Conservation (phyloP, 2,329 filamentous ascomycete genomes). For the Aschersonia sp. region DNA sequence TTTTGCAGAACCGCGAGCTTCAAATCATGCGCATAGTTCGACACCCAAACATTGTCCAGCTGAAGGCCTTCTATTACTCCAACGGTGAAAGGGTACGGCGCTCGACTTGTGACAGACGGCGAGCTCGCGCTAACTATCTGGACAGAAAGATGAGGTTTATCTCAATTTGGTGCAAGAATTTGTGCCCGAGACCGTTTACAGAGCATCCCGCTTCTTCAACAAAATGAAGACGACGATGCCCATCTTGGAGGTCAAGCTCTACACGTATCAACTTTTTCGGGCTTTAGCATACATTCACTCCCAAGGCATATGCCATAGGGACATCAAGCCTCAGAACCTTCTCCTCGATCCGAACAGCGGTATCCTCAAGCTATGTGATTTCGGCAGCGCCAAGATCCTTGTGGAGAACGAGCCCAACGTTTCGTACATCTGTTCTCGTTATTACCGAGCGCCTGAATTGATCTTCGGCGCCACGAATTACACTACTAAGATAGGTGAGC, state of each 20-base stretch:
- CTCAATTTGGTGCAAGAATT: conserved; percentile 97
- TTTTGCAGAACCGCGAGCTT: conserved; percentile 77
- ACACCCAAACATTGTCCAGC: conserved; percentile 95
- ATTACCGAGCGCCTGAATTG: conserved; percentile 94
- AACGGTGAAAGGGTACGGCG: conserved; percentile 79
- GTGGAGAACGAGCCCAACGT: conserved; percentile 99
- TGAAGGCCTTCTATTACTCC: conserved; percentile 99
- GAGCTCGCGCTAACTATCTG: neutral
- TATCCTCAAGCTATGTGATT: conserved; percentile 94
- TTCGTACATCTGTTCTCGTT: conserved; percentile 98
- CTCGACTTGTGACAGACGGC: neutral
- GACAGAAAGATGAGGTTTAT: conserved; percentile 92
- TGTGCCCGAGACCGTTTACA: conserved; percentile 95
- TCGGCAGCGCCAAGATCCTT: conserved; percentile 95
- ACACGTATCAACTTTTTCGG: conserved; percentile 98
- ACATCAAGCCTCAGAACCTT: conserved; percentile 98
- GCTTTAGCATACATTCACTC: conserved; percentile 98
- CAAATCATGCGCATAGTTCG: conserved; percentile 99
- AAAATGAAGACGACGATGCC: conserved; percentile 99
- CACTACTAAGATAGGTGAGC: conserved; percentile 96
- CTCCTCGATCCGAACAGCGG: conserved; percentile 84
- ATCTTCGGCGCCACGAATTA: conserved; percentile 99
- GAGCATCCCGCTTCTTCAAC: conserved; percentile 97
- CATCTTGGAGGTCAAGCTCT: conserved; percentile 95
- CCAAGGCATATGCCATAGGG: conserved; percentile 95